These are phyloP conservation scores for Aegilops tauschii DNA, from an alignment of 176 grass and related monocot genomes.

Conservation along the genomic window DNA sequence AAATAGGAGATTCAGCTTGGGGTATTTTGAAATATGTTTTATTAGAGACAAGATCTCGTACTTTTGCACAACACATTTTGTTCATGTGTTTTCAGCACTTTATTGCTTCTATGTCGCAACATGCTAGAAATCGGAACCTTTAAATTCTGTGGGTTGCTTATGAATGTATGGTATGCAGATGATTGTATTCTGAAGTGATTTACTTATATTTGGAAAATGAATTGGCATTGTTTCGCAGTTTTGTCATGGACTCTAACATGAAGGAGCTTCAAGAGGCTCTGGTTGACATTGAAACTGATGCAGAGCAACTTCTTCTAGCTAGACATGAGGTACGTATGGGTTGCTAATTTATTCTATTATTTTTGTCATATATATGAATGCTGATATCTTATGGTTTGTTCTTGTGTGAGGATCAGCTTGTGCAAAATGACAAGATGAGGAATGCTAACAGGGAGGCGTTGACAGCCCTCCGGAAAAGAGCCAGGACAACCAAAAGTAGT, in stretches of 20 bases:
- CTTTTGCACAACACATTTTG: neutral
- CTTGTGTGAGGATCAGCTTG: slow-evolving; percentile 44
- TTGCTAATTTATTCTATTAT: neutral
- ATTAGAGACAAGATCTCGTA: neutral
- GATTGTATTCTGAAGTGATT: neutral
- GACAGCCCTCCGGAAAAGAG: slow-evolving; percentile 71
- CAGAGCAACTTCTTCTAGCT: slow-evolving; percentile 78
- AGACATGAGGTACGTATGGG: slow-evolving; percentile 65
- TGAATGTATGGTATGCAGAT: neutral
- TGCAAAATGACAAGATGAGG: slow-evolving; percentile 80
- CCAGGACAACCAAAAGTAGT: slow-evolving; percentile 79
- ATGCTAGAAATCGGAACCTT: neutral
- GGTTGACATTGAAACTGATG: slow-evolving; percentile 74
- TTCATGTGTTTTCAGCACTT: neutral
- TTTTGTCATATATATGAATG: neutral
- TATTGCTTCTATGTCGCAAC: neutral
- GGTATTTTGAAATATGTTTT: neutral
- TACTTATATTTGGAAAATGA: neutral
- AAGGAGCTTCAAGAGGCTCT: slow-evolving; percentile 62
- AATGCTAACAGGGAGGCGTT: slow-evolving; percentile 76
- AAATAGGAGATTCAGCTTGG: neutral
- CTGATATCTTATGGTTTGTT: slow-evolving; percentile 3
- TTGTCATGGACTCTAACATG: slow-evolving; percentile 69
- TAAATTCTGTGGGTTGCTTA: neutral
- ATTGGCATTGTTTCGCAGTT: slow-evolving; percentile 25